These are phyloP conservation scores for Ophidiomyces ophidiicola DNA, from an alignment of 2,329 filamentous ascomycete species.

Conservation along the genomic window DNA sequence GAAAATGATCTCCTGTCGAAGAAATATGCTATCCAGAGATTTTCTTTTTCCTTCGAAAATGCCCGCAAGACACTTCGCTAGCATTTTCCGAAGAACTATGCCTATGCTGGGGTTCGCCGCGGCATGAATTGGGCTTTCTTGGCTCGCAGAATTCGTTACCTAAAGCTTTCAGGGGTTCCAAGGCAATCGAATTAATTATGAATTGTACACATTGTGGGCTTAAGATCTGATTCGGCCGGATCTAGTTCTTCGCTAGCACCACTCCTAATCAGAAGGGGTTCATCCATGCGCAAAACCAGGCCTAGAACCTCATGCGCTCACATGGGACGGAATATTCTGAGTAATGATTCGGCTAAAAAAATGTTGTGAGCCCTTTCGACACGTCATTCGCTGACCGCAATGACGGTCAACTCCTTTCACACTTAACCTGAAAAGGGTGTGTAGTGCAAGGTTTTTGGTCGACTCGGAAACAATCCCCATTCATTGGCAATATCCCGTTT, in stretches of 20 bases:
- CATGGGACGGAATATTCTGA: no score
- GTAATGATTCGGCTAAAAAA: no score
- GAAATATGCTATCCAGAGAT: no score
- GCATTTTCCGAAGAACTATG: no score
- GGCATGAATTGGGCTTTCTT: neutral
- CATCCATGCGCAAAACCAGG: no score
- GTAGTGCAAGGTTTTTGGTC: neutral
- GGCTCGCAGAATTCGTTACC: neutral
- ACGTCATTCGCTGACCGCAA: no score
- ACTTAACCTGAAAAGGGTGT: no score
- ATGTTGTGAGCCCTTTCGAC: no score
- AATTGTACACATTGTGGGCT: constrained; percentile 1
- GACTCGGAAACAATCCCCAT: neutral
- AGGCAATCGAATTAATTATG: constrained; percentile 1
- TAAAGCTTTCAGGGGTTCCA: constrained; percentile 1
- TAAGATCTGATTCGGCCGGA: constrained; percentile 1
- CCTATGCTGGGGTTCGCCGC: constrained; percentile 2
- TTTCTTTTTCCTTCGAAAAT: no score
- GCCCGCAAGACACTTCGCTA: no score
- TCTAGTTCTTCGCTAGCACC: neutral
- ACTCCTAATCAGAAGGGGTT: neutral
- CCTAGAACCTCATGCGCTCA: no score
- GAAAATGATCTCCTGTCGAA: neutral
- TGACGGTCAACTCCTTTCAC: no score
- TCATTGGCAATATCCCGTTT: neutral